Evolutionary conservation across 2,329 filamentous ascomycete genomes (phyloP).

Genomic region (Colletotrichum sp.): DNA sequence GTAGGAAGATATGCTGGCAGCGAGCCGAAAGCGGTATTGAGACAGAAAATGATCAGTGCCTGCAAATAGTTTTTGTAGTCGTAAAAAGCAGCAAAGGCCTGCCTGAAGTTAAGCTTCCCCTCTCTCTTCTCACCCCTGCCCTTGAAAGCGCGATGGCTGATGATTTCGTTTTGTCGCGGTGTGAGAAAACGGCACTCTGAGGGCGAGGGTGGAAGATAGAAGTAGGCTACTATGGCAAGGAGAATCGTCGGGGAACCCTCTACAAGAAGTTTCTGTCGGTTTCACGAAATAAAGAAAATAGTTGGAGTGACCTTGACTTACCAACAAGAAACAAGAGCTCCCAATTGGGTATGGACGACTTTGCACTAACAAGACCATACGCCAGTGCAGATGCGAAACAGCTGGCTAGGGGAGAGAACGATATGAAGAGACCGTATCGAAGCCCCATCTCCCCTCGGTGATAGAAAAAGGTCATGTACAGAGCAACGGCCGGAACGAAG

Average conservation of each 20-base stretch:
- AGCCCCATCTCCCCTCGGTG: slow-evolving; percentile 67
- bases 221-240: slow-evolving; percentile 59
- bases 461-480: slow-evolving; percentile 53
- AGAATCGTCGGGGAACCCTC: slow-evolving; percentile 65
- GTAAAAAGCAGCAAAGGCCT: slow-evolving; percentile 51
- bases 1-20: slow-evolving; percentile 70
- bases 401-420: slow-evolving; percentile 69
- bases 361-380: slow-evolving; percentile 67
- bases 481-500: slow-evolving; percentile 45
- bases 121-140: slow-evolving; percentile 51
- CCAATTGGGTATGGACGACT: slow-evolving; percentile 65
- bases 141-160: slow-evolving; percentile 54
- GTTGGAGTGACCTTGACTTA: not conserved
- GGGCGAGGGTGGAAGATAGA: slow-evolving; percentile 58
- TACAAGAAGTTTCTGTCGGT: not conserved
- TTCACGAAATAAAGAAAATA: too few relatives aligned
- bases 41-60: slow-evolving; percentile 45
- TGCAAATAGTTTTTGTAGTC: slow-evolving; percentile 56
- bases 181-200: slow-evolving; percentile 58
- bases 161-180: slow-evolving; percentile 62
- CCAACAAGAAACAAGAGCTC: slow-evolving; percentile 67
- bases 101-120: slow-evolving; percentile 46
- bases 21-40: slow-evolving; percentile 36
- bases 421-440: slow-evolving; percentile 74
- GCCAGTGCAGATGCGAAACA: slow-evolving; percentile 71